phyloP scores from a whole-genome alignment of 345 rosid genomes.

The Hibiscus mutabilis region DNA sequence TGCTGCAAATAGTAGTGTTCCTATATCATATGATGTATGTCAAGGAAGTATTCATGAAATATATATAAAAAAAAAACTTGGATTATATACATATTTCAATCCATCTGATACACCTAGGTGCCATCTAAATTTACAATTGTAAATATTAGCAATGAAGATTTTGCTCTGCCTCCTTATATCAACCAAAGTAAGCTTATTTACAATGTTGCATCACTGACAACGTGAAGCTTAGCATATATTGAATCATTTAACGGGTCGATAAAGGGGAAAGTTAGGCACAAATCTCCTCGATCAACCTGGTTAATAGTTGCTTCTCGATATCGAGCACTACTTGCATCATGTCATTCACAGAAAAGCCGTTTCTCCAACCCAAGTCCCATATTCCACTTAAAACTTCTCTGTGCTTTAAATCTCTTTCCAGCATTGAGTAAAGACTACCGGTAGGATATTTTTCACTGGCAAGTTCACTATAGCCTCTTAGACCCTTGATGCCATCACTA shows the following conservation, averaged over 20 bases:
- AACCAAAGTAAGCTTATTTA: slow-evolving; percentile 12
- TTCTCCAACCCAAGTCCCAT: slow-evolving; percentile 85
- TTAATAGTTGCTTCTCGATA: slow-evolving; percentile 48
- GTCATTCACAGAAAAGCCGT: slow-evolving; percentile 43
- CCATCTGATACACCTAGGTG: not conserved
- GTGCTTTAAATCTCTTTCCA: slow-evolving; percentile 53
- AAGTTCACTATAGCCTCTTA: slow-evolving; percentile 34
- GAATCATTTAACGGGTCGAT: too few relatives aligned
- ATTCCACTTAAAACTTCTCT: slow-evolving; percentile 43
- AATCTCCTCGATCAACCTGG: slow-evolving; percentile 51
- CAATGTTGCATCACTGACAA: slow-evolving; percentile 10
- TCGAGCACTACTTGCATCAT: slow-evolving; percentile 46
- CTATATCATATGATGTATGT: not conserved
- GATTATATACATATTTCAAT: not conserved
- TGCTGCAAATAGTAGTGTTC: too few relatives aligned
- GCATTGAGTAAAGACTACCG: slow-evolving; percentile 31
- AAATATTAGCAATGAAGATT: not conserved
- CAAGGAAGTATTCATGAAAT: not conserved
- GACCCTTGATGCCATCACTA: slow-evolving; percentile 35
- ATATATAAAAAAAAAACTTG: not conserved
- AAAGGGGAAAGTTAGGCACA: slow-evolving; percentile 13
- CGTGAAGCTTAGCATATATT: not conserved
- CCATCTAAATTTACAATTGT: not conserved
- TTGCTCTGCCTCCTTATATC: not conserved
- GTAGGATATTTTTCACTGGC: slow-evolving; percentile 18